Base-by-base conservation (phyloP, 2,329 filamentous ascomycete genomes). In the Arthrobotrys conoides region DNA sequence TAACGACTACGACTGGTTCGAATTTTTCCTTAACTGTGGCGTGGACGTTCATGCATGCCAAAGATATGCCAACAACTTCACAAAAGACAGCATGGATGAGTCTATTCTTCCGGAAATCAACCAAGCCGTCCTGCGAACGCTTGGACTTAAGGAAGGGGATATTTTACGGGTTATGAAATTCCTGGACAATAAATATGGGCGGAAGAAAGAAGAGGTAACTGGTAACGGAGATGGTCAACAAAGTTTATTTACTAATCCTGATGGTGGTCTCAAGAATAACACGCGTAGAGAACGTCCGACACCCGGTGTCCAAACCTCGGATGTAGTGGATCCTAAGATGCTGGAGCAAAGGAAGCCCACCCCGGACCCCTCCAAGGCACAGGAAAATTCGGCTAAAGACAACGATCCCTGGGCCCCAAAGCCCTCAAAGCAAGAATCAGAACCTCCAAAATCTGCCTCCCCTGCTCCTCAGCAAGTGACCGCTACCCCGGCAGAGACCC, bases 381-480 rank as follows among this genome's bases (percentile, higher is more conserved):
- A 85, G 41, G 82, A 87, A 76, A 93, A 93, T 1, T 98, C 98
- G 83, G 55, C 57, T 30, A 71, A 67, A 55, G 96, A 99, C 65
- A 96, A 98, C 83, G 93, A 98, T 86, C 96, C 96, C 8, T 99
- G 96, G 96, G 93, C 96, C 82, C 91, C 97, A 63, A 97, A 97
- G 86, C 93, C 93, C 18, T 89, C 91, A 14, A 91, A 90, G 83
- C 88, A 90, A 69, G 81, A 85, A 36, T 81, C 87, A 22, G 82
- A 85, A 14, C 82, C 87, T 18, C 82, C 86, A 1, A 82, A 85
- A 14, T 81, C 85, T 30, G 80, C 83, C 20, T 80, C 81, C 18
- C 80, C 81, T 12, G 82, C 84, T 71, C 85, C 83, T 49, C 83
- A 82, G 71, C 84, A 80, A 48, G 71, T 71, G 36, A 63, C 73